Conservation (phyloP, 768 basidiomycete genomes). For the Lenzites betulinus region DNA sequence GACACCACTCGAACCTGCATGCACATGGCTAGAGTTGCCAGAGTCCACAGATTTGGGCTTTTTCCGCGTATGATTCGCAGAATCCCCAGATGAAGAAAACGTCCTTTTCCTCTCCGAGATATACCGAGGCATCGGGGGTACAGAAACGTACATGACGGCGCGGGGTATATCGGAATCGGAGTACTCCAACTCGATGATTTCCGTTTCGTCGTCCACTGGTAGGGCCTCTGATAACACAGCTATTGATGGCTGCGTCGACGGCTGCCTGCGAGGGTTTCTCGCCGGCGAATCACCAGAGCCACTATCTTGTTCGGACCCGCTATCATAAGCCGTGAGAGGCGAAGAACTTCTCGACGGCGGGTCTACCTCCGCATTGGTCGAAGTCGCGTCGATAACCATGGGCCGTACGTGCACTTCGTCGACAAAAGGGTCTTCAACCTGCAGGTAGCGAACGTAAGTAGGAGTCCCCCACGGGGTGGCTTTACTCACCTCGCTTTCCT, state of each 20-base stretch:
- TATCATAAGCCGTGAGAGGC: not conserved
- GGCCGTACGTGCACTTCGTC: not conserved
- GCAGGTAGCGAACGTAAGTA: not conserved
- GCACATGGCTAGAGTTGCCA: not conserved
- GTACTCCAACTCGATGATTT: not conserved
- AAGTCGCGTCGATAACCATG: no score
- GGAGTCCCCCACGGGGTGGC: not conserved
- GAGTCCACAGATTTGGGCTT: not conserved
- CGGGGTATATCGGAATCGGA: not conserved
- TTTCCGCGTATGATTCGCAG: not conserved
- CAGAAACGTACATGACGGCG: not conserved
- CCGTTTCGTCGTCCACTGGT: not conserved
- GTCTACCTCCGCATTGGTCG: no score
- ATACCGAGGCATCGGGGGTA: not conserved
- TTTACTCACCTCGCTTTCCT: slow-evolving; percentile 3
- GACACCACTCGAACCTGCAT: no score
- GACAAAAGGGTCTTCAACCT: not conserved
- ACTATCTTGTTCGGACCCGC: not conserved
- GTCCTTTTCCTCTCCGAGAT: not conserved
- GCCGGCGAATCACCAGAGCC: not conserved
- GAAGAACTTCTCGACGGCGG: not conserved
- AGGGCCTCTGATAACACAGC: not conserved
- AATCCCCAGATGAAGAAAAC: not conserved
- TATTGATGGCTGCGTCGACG: not conserved
- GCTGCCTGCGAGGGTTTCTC: no score